Base-by-base conservation (phyloP, 805 yeast species). In the Sporopachydermia lactativora region DNA sequence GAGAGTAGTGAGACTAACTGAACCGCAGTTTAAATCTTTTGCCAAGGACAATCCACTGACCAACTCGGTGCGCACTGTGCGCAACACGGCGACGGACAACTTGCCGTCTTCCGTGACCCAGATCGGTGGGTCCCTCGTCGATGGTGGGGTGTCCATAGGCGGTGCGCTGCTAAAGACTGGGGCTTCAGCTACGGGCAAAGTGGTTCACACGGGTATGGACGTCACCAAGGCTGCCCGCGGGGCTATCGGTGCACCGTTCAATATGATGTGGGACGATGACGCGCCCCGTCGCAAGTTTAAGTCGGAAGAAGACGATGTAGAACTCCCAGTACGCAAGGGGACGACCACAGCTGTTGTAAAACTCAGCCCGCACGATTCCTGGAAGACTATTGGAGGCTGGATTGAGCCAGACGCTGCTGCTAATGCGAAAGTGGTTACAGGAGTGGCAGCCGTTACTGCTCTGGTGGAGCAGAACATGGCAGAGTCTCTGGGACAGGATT, bases 401-500 rank as follows among this genome's bases (percentile, higher is more conserved):
- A 8, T 8, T 11, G 39, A 36, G 14, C 14, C 14, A 13, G 39
- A 16, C 6, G 8, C 11, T 15, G 18, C 16, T 5, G 11, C 11
- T 5, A 8, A 16, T 18, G 34, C n/a, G 16, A 8, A 36, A 11
- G n/a, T 14, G n/a, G 5, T 6, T 5, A 14, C 18, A 5, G 18
- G 8, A 13, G 6, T 36, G 11, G 19, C 18, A 11, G 14, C 45
- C 18, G 50, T 51, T 34, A 51, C 68, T 18, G 59, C 61, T 19
- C 54, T 60, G 3, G 58, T 80, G 35, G 75, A 74, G 52, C 63
- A 70, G 14, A 82, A 77, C 47, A 73, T 82, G 34, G 53, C 68
- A 39, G 92, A 82, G 56, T 78, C 71, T 42, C 78, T 78, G 51
- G 75, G 69, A 48, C 73, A 78, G 11, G 94, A 82, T 56, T 68